Conservation (phyloP, 495 filamentous ascomycete genomes). For the Talaromyces adpressus region DNA sequence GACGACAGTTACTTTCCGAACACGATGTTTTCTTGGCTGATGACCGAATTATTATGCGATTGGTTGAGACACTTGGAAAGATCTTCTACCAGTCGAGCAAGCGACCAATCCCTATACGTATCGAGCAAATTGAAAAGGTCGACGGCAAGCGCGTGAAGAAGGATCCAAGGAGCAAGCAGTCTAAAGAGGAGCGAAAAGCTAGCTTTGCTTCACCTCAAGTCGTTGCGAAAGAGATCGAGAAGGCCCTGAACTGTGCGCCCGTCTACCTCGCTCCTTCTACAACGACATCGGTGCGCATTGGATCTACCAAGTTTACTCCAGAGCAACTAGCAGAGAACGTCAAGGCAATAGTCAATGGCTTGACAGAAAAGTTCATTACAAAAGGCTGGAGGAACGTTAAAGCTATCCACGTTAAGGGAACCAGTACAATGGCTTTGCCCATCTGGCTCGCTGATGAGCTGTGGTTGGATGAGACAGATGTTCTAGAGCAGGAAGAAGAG, state of each 20-base stretch:
- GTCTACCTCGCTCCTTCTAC: slow-evolving; percentile 65
- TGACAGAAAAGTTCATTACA: slow-evolving; percentile 72
- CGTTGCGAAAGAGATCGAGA: slow-evolving; percentile 65
- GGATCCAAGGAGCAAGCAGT: slow-evolving; percentile 30
- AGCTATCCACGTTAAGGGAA: slow-evolving; percentile 80
- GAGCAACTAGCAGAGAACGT: slow-evolving; percentile 77
- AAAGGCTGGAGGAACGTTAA: slow-evolving; percentile 81
- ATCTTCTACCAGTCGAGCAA: slow-evolving; percentile 80
- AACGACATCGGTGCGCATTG: slow-evolving; percentile 62
- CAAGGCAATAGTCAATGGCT: slow-evolving; percentile 54
- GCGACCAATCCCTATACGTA: slow-evolving; percentile 77
- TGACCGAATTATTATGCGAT: slow-evolving; percentile 66
- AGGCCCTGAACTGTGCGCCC: slow-evolving; percentile 59
- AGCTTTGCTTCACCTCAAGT: slow-evolving; percentile 39
- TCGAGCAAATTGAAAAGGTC: slow-evolving; percentile 55
- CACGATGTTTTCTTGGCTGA: slow-evolving; percentile 88
- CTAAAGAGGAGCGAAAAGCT: slow-evolving; percentile 27
- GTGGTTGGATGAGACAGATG: slow-evolving; percentile 76
- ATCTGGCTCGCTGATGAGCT: slow-evolving; percentile 88
- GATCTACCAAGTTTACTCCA: slow-evolving; percentile 61
- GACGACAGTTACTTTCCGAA: slow-evolving; percentile 73
- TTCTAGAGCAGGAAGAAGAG: slow-evolving; percentile 52
- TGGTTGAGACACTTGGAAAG: slow-evolving; percentile 78
- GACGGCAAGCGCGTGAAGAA: slow-evolving; percentile 60
- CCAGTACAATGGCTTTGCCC: slow-evolving; percentile 76